Evolutionary conservation across 1,284 basidiomycete genomes (phyloP).

Genomic region (Ganoderma meredithae): DNA sequence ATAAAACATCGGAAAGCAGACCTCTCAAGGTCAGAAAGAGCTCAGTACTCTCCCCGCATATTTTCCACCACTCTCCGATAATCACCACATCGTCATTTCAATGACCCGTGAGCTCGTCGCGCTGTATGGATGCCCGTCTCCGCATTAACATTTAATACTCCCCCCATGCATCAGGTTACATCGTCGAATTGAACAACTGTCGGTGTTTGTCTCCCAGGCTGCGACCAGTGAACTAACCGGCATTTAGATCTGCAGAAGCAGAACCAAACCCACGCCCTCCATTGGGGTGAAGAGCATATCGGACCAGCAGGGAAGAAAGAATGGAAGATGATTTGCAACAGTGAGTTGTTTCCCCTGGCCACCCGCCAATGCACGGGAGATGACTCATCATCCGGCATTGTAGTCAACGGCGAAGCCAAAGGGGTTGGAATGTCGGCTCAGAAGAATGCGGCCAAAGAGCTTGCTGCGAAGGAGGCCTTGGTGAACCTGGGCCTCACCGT

Average conservation of each 20-base stretch:
- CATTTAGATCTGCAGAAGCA: conserved; percentile 51
- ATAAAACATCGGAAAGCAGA: conserved; percentile 8
- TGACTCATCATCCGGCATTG: conserved; percentile 5
- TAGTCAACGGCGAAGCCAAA: conserved; percentile 57
- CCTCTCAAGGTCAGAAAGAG: background rate
- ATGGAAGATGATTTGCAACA: conserved; percentile 65
- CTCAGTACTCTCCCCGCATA: background rate
- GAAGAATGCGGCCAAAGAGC: conserved; percentile 59
- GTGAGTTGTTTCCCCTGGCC: conserved; percentile 43
- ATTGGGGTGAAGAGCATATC: conserved; percentile 46
- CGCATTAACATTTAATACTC: background rate
- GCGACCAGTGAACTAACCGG: background rate
- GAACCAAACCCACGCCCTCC: conserved; percentile 40
- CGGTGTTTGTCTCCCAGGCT: conserved; percentile 27
- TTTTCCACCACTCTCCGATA: background rate
- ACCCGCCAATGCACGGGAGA: background rate
- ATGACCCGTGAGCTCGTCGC: conserved; percentile 7
- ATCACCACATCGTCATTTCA: background rate
- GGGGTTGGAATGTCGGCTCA: conserved; percentile 51
- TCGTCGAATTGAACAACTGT: conserved; percentile 63
- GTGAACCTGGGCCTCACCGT: conserved; percentile 26
- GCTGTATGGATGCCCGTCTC: background rate
- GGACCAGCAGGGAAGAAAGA: conserved; percentile 50
- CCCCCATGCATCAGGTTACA: conserved; percentile 43
- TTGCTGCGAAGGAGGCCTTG: conserved; percentile 57